Conservation (phyloP, 768 basidiomycete genomes). For the Boletus subcaerulescens region DNA sequence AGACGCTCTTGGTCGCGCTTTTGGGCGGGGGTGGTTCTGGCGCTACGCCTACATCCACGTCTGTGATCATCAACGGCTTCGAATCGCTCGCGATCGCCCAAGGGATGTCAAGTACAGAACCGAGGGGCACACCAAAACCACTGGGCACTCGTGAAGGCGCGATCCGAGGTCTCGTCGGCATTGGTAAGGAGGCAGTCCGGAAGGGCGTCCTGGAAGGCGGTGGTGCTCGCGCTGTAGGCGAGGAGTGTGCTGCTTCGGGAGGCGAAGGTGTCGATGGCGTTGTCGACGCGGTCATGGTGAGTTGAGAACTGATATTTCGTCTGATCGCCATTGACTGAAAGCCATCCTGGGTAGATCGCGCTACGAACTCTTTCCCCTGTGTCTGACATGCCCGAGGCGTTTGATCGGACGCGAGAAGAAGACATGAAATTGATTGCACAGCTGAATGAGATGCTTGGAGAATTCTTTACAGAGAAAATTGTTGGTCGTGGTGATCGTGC, state of each 20-base stretch:
- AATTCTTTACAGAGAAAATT: constrained; percentile 57
- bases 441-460: constrained; percentile 55
- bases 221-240: constrained; percentile 71
- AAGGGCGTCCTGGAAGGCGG: constrained; percentile 82
- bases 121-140: constrained; percentile 45
- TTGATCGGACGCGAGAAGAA: constrained; percentile 46
- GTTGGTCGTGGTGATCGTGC: constrained; percentile 46
- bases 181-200: constrained; percentile 81
- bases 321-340: background rate
- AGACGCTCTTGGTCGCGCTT: constrained; percentile 87
- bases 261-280: constrained; percentile 42
- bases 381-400: constrained; percentile 55
- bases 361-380: constrained; percentile 55
- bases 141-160: constrained; percentile 87
- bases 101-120: constrained; percentile 40
- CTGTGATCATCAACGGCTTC: constrained; percentile 25
- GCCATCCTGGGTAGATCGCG: constrained; percentile 46
- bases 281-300: constrained; percentile 61
- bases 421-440: constrained; percentile 48
- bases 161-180: constrained; percentile 78
- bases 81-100: constrained; percentile 24
- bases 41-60: constrained; percentile 6
- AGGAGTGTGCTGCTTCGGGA: constrained; percentile 46
- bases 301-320: constrained; percentile 12
- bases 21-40: constrained; percentile 36